These are phyloP conservation scores for Myxozyma sirexii DNA, from an alignment of 805 yeast species.

Conservation along the genomic window DNA sequence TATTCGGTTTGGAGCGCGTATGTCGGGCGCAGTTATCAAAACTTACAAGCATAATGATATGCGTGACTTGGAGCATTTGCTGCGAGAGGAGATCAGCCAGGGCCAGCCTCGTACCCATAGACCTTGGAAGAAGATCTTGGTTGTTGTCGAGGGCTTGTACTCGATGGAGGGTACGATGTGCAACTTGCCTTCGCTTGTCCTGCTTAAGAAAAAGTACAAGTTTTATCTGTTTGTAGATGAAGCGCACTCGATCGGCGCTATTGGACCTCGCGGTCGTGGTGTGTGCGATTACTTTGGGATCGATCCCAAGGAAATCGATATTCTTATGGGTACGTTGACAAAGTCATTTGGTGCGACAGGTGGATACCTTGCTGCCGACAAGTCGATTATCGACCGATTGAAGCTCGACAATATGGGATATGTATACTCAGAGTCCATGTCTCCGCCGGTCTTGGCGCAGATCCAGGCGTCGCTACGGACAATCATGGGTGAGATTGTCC, in stretches of 20 bases:
- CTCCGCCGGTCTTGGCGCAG: conserved; percentile 86
- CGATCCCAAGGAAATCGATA: conserved; percentile 73
- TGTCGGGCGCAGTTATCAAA: conserved; percentile 83
- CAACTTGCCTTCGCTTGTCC: conserved; percentile 74
- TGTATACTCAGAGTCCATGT: conserved; percentile 75
- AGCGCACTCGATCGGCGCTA: conserved; percentile 98
- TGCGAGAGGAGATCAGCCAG: conserved; percentile 83
- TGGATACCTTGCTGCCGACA: conserved; percentile 86
- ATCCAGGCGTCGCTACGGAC: conserved; percentile 77
- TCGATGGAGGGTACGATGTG: conserved; percentile 89
- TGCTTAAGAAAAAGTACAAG: conserved; percentile 78
- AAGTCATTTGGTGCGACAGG: conserved; percentile 99
- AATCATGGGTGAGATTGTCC: conserved; percentile 78
- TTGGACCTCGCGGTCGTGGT: conserved; percentile 93
- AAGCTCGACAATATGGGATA: conserved; percentile 73
- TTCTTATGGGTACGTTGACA: conserved; percentile 96
- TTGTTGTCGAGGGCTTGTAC: conserved; percentile 90
- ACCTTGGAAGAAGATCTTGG: conserved; percentile 80
- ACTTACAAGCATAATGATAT: conserved; percentile 79
- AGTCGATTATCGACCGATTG: conserved; percentile 69
- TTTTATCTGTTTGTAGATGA: conserved; percentile 92
- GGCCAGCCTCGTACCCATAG: conserved; percentile 95
- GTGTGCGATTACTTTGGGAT: conserved; percentile 91
- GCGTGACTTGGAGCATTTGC: conserved; percentile 69
- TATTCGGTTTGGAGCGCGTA: conserved; percentile 89